A percentile compares a stretch with the other conserved stretches of the same genome.
Conservation (phyloP, 192 early-diverging fungal species). For the Mortierella antarctica region DNA sequence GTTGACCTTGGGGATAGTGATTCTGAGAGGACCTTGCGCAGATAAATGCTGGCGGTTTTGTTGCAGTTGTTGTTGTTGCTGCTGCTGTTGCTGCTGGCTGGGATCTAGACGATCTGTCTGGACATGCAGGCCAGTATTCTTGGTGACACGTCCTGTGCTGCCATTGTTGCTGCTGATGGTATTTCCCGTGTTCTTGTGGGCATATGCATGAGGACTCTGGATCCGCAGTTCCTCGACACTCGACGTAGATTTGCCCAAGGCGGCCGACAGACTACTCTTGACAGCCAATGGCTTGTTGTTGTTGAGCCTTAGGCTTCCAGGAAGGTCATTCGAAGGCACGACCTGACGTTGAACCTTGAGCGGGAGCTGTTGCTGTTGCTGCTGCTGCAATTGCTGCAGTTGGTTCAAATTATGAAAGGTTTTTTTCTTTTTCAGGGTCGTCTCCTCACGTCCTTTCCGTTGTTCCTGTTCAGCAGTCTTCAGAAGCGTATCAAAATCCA, state of each 20-base stretch:
- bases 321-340: too few species aligned
- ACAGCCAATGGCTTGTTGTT: too few species aligned
- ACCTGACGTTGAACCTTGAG: neutral
- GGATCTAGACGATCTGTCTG: constrained; percentile 13
- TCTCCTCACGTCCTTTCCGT: constrained; percentile 33
- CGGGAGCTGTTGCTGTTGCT: constrained; percentile 3
- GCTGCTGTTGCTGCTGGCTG: neutral
- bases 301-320: too few species aligned
- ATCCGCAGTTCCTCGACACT: neutral
- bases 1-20: constrained; percentile 15
- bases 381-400: neutral
- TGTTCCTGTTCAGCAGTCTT: constrained; percentile 42
- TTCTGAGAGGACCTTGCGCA: constrained; percentile 2
- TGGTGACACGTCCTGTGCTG: neutral
- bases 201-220: too few species aligned
- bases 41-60: neutral
- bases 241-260: too few species aligned
- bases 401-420: constrained; percentile 23
- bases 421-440: constrained; percentile 33
- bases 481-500: constrained; percentile 44
- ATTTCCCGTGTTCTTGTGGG: too few species aligned
- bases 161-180: too few species aligned
- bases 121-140: constrained; percentile 5
- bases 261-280: too few species aligned
- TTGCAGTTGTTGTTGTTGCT: neutral